Conservation (phyloP, 164 flowering plant genomes). For the Aristolochia contorta region DNA sequence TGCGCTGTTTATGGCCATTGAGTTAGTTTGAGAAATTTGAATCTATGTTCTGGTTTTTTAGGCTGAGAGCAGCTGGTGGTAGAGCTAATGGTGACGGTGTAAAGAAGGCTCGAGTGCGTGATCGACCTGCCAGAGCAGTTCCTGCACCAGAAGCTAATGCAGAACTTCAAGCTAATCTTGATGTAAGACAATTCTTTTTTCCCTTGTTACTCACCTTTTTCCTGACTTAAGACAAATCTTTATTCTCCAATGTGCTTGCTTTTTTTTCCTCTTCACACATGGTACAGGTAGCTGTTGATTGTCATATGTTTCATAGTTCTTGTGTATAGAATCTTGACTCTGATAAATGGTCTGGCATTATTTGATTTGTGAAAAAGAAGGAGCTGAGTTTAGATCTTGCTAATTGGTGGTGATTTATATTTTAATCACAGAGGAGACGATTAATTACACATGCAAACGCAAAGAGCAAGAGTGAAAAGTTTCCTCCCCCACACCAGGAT, state of each 20-base stretch:
- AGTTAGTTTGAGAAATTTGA: neutral
- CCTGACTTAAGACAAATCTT: neutral
- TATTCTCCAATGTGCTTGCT: neutral
- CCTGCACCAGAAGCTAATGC: constrained; percentile 92
- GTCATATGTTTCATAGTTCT: too few species aligned
- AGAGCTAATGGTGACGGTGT: constrained; percentile 54
- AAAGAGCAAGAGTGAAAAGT: constrained; percentile 94
- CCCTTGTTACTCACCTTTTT: constrained; percentile 3
- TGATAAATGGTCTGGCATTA: neutral
- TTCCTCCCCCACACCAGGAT: constrained; percentile 97
- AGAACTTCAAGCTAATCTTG: constrained; percentile 71
- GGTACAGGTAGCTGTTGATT: too few species aligned
- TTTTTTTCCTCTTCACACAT: too few species aligned
- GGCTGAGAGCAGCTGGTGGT: constrained; percentile 65
- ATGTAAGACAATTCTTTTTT: constrained; percentile 46
- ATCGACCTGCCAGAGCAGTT: constrained; percentile 46
- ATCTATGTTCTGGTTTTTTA: constrained; percentile 10
- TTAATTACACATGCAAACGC: constrained; percentile 84
- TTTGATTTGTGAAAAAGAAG: neutral
- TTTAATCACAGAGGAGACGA: constrained; percentile 67
- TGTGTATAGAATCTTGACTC: neutral
- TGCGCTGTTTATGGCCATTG: neutral
- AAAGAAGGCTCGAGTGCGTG: constrained; percentile 62
- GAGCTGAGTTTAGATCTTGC: neutral
- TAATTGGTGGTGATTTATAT: neutral